Base-by-base conservation (phyloP, 306 rosid genomes). In the Casuarina cunninghamiana region DNA sequence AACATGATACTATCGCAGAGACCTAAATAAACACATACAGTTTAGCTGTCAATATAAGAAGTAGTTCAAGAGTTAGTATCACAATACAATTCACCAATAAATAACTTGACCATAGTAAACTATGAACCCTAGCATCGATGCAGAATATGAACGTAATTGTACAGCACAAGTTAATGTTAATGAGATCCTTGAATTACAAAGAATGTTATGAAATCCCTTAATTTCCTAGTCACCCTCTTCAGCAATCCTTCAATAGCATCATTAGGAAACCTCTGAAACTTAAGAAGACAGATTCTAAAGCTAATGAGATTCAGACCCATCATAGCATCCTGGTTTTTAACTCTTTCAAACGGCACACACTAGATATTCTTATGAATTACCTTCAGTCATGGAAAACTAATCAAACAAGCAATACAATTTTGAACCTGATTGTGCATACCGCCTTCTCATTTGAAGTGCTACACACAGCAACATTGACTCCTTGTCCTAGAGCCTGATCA, bases 391-490 rank as follows among this genome's bases (percentile, higher is more conserved):
- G 54, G 45, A 68, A 54, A 77, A 79, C 21, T 68, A 66, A 69
- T 51, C 4, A 77, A 61, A 58, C 69, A 57, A 84, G 74, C 72
- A 84, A 75, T 48, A 70, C 72, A 74, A 17, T 66, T 83, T 76
- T 73, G 82, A 79, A 87, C 84, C 84, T 76, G 84, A 81, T 88
- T 75, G 39, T 83, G 90, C 93, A 85, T 95, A 95, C 97, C 99
- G 97, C 97, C 90, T 95, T 95, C 92, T 95, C 99, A 80, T 95
- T 95, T 43, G 99, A 95, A 81, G 99, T 93, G 84, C 99, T 95
- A 83, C 99, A 95, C 62, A 95, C 97, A 16, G 99, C 99, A 69
- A 95, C 99, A 68, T 92, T 90, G 81, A 91, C 96, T 83, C 97
- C 99, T 79, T 83, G 91, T 81, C 81, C 16, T 42, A 95, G 84